These are phyloP conservation scores for Fusarium secorum DNA, from an alignment of 2,329 filamentous ascomycete species.

Conservation along the genomic window DNA sequence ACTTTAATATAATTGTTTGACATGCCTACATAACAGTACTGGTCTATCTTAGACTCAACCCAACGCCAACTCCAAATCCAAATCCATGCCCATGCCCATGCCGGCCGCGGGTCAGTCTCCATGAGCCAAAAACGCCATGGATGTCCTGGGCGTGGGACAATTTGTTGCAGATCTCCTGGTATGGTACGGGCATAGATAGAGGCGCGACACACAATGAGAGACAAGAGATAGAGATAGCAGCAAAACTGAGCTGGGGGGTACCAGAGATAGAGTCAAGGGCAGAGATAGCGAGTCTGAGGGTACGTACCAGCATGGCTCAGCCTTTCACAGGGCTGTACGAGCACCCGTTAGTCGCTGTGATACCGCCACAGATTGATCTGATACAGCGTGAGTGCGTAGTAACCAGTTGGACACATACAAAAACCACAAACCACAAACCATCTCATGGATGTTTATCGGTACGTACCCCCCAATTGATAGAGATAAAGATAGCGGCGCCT, in stretches of 20 bases:
- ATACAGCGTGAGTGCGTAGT: constrained; percentile 20
- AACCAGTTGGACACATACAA: constrained; percentile 42
- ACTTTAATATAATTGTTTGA: constrained; percentile 28
- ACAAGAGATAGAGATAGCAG: constrained; percentile 25
- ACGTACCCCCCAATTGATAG: constrained; percentile 35
- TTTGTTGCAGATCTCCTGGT: constrained; percentile 24
- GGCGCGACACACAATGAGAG: constrained; percentile 15
- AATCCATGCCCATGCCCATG: constrained; percentile 3
- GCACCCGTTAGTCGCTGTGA: constrained; percentile 17
- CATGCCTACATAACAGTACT: not conserved
- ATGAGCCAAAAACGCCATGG: constrained; percentile 27
- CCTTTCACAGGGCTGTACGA: constrained; percentile 25
- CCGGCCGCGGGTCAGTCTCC: constrained; percentile 13
- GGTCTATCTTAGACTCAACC: constrained; percentile 4
- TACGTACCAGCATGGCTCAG: constrained; percentile 8
- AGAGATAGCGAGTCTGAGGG: constrained; percentile 16
- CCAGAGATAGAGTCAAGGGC: constrained; percentile 13
- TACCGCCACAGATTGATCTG: constrained; percentile 21
- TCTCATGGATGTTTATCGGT: constrained; percentile 36
- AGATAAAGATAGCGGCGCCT: constrained; percentile 35
- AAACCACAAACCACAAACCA: constrained; percentile 12
- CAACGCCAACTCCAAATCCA: constrained; percentile 5
- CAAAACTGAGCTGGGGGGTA: constrained; percentile 3
- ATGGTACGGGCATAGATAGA: constrained; percentile 18
- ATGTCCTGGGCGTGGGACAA: constrained; percentile 23